These are phyloP conservation scores for Stagonosporopsis vannaccii DNA, from an alignment of 2,329 filamentous ascomycete genomes.

Conservation along the genomic window DNA sequence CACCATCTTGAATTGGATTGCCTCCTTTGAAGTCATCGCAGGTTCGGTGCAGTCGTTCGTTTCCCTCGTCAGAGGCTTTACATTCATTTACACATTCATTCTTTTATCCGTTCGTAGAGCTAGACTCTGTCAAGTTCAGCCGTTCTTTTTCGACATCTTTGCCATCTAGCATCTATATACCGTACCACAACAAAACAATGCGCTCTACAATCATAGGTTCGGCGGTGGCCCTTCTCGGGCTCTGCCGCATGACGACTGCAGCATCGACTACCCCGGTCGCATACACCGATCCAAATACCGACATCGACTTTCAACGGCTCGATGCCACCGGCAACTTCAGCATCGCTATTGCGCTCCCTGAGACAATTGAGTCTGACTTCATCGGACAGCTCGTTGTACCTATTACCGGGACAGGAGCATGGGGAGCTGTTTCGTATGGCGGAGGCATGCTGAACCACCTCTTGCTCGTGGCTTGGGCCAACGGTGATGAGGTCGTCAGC, in stretches of 20 bases:
- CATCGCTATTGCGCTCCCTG: slow-evolving; percentile 18
- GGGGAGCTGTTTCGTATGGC: slow-evolving; percentile 58
- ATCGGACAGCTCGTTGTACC: slow-evolving; percentile 23
- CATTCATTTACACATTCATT: slow-evolving; percentile 22
- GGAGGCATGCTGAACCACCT: slow-evolving; percentile 58
- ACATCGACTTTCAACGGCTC: slow-evolving; percentile 21
- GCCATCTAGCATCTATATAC: not conserved
- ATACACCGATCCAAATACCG: slow-evolving; percentile 22
- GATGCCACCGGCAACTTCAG: slow-evolving; percentile 16
- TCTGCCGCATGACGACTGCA: slow-evolving; percentile 12
- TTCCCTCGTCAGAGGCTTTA: slow-evolving; percentile 18
- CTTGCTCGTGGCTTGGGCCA: slow-evolving; percentile 60
- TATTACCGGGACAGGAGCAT: slow-evolving; percentile 34
- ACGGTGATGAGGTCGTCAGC: slow-evolving; percentile 54
- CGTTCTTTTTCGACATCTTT: slow-evolving; percentile 3
- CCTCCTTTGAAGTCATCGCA: slow-evolving; percentile 17
- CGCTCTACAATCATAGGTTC: slow-evolving; percentile 20
- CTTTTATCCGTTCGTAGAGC: slow-evolving; percentile 14
- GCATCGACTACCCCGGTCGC: slow-evolving; percentile 16
- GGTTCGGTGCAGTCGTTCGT: slow-evolving; percentile 23
- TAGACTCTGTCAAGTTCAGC: slow-evolving; percentile 9
- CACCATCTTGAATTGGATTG: slow-evolving; percentile 11
- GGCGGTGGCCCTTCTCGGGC: slow-evolving; percentile 18
- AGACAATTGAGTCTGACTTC: slow-evolving; percentile 18
- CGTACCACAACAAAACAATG: slow-evolving; percentile 8